phyloP scores from a whole-genome alignment of 2,329 filamentous ascomycete genomes.

The Leptographium radiaticola region DNA sequence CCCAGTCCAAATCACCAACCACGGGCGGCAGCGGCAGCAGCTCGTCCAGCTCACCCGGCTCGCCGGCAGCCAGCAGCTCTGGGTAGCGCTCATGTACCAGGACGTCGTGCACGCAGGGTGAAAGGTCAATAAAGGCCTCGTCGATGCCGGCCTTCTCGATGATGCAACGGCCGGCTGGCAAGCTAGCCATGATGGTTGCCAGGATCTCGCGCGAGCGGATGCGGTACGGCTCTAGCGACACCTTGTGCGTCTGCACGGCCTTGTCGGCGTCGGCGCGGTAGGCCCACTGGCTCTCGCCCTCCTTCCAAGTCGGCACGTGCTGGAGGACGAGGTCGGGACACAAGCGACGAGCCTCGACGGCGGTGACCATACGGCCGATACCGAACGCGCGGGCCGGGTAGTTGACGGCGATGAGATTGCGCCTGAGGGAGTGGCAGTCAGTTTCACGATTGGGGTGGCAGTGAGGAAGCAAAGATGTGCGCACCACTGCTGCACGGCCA shows the following conservation, averaged over 20 bases:
- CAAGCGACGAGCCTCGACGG: constrained; percentile 70
- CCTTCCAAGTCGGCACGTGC: constrained; percentile 90
- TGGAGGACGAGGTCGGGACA: constrained; percentile 77
- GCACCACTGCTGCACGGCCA: constrained; percentile 89
- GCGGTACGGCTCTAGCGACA: constrained; percentile 85
- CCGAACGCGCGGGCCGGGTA: constrained; percentile 78
- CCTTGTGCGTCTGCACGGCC: constrained; percentile 80
- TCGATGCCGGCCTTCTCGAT: constrained; percentile 90
- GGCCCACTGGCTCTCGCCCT: constrained; percentile 83
- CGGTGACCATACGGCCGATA: constrained; percentile 65
- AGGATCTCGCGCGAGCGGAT: constrained; percentile 74
- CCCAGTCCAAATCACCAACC: constrained; percentile 8
- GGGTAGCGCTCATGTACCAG: constrained; percentile 63
- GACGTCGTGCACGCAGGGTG: constrained; percentile 64
- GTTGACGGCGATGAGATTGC: constrained; percentile 90
- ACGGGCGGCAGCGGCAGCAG: constrained; percentile 53
- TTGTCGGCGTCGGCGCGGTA: constrained; percentile 72
- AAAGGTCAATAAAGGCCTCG: constrained; percentile 89
- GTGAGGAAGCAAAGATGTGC: not conserved
- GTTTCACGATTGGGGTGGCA: not conserved
- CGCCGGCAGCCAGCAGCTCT: constrained; percentile 46
- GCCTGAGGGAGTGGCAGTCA: constrained; percentile 33
- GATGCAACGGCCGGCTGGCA: constrained; percentile 47
- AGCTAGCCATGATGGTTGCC: constrained; percentile 57
- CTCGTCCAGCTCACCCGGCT: constrained; percentile 51